Percentiles rank a stretch among this genome's conserved stretches.
Conservation (phyloP, 495 filamentous ascomycete species). For the Penicillium verhagenii region DNA sequence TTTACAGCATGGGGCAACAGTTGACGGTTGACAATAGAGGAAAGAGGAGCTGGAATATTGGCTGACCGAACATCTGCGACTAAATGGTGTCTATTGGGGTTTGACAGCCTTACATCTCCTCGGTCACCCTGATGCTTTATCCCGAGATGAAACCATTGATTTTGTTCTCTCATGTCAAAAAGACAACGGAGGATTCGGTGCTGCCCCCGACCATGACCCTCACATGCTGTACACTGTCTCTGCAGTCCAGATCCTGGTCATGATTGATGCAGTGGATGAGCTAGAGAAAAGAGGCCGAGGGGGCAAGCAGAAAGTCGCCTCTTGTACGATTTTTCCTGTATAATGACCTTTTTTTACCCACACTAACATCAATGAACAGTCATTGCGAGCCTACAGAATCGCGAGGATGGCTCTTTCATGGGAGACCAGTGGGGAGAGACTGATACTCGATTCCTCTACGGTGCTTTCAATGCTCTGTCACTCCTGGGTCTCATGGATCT, state of each 20-base stretch:
- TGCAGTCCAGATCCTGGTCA: constrained; percentile 86
- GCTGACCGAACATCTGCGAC: constrained; percentile 91
- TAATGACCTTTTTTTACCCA: constrained; percentile 8
- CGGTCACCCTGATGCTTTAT: constrained; percentile 72
- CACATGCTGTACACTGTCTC: constrained; percentile 95
- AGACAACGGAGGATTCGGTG: constrained; percentile 85
- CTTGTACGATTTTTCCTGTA: constrained; percentile 54
- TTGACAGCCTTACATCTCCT: constrained; percentile 85
- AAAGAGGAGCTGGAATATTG: constrained; percentile 96
- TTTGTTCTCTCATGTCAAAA: constrained; percentile 91
- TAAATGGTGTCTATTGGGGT: constrained; percentile 97
- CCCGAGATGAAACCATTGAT: constrained; percentile 77
- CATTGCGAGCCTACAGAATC: constrained; percentile 79
- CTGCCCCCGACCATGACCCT: constrained; percentile 89
- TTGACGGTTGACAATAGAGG: constrained; percentile 54
- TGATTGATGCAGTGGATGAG: constrained; percentile 78
- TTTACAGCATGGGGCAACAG: constrained; percentile 7
- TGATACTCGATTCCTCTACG: constrained; percentile 92
- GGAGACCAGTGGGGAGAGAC: constrained; percentile 96
- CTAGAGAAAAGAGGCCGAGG: constrained; percentile 65
- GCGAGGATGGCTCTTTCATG: constrained; percentile 77
- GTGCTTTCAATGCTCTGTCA: constrained; percentile 81
- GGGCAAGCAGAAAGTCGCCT: constrained; percentile 68
- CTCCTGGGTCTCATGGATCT: constrained; percentile 68
- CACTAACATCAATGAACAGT: constrained; percentile 48